Percentiles rank a stretch among this genome's conserved stretches.
Evolutionary conservation across 2,329 filamentous ascomycete genomes (phyloP).

Genomic region (Periconia sp.): DNA sequence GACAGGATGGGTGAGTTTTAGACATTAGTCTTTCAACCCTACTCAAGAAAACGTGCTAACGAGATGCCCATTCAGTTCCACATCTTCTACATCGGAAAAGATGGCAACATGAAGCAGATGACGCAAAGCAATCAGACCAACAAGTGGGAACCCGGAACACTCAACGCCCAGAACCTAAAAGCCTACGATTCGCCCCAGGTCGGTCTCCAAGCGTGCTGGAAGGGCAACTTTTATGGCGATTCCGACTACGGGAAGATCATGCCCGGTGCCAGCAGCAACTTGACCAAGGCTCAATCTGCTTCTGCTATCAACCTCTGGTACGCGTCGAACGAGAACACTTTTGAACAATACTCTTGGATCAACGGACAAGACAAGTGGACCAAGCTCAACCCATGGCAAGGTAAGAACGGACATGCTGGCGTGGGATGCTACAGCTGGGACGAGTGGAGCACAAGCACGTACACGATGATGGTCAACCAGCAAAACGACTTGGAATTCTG

Average conservation of each 20-base stretch:
- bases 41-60: background rate
- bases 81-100: conserved; percentile 45
- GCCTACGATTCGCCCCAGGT: conserved; percentile 90
- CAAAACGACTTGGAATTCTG: conserved; percentile 45
- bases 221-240: conserved; percentile 64
- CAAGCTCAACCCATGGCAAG: conserved; percentile 38
- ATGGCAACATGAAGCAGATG: conserved; percentile 44
- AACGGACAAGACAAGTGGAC: conserved; percentile 42
- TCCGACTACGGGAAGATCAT: conserved; percentile 44
- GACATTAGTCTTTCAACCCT: background rate
- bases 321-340: conserved; percentile 41
- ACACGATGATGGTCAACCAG: conserved; percentile 48
- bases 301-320: conserved; percentile 51
- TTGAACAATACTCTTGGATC: conserved; percentile 47
- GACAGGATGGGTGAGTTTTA: conserved; percentile 39
- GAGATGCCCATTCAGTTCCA: conserved; percentile 29
- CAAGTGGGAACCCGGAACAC: conserved; percentile 42
- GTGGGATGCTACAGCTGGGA: conserved; percentile 50
- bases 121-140: conserved; percentile 42
- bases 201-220: conserved; percentile 76
- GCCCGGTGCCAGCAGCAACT: conserved; percentile 25
- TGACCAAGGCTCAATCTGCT: conserved; percentile 25
- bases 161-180: conserved; percentile 75
- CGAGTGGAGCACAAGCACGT: conserved; percentile 36
- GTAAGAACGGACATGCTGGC: conserved; percentile 48